phyloP scores from a whole-genome alignment of 306 rosid genomes.

The Rosa chinensis region DNA sequence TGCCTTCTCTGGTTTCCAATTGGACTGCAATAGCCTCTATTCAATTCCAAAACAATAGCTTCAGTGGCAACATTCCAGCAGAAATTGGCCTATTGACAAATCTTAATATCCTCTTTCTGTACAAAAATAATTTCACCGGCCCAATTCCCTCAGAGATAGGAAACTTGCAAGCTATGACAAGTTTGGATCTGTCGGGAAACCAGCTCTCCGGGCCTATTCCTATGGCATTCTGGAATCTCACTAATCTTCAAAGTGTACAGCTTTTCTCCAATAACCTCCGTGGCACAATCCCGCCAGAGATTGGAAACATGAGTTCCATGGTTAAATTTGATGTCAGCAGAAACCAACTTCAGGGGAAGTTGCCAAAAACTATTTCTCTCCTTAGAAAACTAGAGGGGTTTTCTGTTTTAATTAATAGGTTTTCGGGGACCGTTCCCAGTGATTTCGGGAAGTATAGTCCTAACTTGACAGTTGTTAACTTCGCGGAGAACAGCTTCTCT shows the following conservation, averaged over 20 bases:
- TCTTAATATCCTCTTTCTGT: not conserved
- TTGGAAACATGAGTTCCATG: too few relatives aligned
- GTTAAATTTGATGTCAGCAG: too few relatives aligned
- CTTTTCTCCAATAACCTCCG: not conserved
- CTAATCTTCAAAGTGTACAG: not conserved
- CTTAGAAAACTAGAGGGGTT: conserved; percentile 15
- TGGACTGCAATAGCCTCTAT: not conserved
- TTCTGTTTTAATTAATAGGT: conserved; percentile 46
- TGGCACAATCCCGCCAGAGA: too few relatives aligned
- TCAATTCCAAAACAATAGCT: not conserved
- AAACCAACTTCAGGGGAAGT: conserved; percentile 39
- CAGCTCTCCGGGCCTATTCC: not conserved
- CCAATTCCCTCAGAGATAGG: conserved; percentile 54
- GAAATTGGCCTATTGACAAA: not conserved
- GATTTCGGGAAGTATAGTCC: conserved; percentile 51
- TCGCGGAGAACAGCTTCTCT: conserved; percentile 39
- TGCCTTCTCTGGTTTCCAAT: not conserved
- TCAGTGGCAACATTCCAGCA: not conserved
- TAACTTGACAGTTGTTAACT: conserved; percentile 15
- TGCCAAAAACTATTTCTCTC: conserved; percentile 37
- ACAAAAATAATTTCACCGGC: conserved; percentile 11
- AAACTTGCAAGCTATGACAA: conserved; percentile 27
- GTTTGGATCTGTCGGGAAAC: conserved; percentile 20
- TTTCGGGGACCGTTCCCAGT: conserved; percentile 38
- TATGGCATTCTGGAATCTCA: not conserved